A percentile compares a stretch with the other conserved stretches of the same genome.
Conservation (phyloP, 345 rosid species). For the Odontarrhena argentea region DNA sequence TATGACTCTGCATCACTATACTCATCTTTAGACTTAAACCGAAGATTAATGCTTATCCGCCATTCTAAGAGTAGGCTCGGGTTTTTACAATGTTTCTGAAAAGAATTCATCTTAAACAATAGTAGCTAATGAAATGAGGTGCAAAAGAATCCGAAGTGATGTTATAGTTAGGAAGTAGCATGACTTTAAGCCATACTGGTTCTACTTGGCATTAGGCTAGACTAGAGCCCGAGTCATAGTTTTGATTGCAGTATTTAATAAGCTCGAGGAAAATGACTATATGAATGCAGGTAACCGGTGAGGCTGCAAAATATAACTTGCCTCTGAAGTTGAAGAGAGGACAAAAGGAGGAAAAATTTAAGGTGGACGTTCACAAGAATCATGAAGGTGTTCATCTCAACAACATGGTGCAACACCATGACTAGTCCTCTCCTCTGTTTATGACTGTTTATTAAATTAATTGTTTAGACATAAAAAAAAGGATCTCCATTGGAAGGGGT, state of each 20-base stretch:
- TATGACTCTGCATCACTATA: slow-evolving; percentile 4
- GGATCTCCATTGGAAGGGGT: too few relatives aligned
- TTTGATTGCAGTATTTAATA: not conserved
- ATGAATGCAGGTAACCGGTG: slow-evolving; percentile 60
- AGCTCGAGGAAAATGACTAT: not conserved
- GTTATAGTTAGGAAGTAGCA: not conserved
- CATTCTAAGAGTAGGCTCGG: too few relatives aligned
- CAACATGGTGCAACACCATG: slow-evolving; percentile 67
- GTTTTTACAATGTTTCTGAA: too few relatives aligned
- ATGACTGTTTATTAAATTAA: too few relatives aligned
- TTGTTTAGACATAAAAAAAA: too few relatives aligned
- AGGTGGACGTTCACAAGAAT: slow-evolving; percentile 90
- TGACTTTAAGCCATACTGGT: not conserved
- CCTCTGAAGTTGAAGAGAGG: slow-evolving; percentile 88
- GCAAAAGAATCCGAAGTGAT: not conserved
- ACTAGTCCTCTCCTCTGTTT: slow-evolving; percentile 23
- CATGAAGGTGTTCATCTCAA: slow-evolving; percentile 69
- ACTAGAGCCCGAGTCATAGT: not conserved
- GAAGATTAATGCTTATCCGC: not conserved
- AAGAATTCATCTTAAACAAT: too few relatives aligned
- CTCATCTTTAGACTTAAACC: not conserved
- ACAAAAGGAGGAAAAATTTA: slow-evolving; percentile 77
- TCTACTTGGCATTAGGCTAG: not conserved
- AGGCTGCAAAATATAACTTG: slow-evolving; percentile 63
- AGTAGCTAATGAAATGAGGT: not conserved